Base-by-base conservation (phyloP, 768 basidiomycete species). In the Podaxis sp. region DNA sequence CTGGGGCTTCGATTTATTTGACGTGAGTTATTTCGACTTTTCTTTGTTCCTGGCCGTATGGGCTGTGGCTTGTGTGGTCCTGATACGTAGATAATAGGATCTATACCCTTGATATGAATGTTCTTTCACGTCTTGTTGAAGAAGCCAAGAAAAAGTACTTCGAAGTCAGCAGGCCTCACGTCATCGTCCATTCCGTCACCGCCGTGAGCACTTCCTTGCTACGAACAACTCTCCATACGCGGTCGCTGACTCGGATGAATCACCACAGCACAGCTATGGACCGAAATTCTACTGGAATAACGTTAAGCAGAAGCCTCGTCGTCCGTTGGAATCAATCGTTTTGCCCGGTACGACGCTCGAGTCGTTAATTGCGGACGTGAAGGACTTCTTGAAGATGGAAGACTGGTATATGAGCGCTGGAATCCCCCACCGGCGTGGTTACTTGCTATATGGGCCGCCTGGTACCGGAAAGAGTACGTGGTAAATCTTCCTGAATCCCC, bases 391-490 rank as follows among this genome's bases (percentile, higher is more conserved):
- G 20, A 72, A 74, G 20, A 75, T 78, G 6, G 84, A 86, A 62
- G 74, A 80, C n/a, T 87, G 86, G 86, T 87, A 87, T 65, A 64
- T 73, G 38, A 76, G 80, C 44, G 80, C 82, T 0, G 85, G 86
- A 0, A 87, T 87, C 52, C 85, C 86, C 1, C 80, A 86, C 65
- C 76, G 82, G 7, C 74, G 85, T 28, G 86, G 86, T 0, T 86
- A 84, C 63, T 72, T 87, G 17, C 72, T 87, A 4, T 75, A 84
- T 69, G 86, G 86, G 0, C 84, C 83, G 20, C 84, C 85, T n/a
- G 85, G 85, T 17, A 85, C 83, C 5, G 86, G 85, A 6, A 87
- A 86, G 72, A 86, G 83, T 85, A 49, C 62, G 77, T 71, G 17
- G 58, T 48, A 33, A 30, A 58, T 54, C 15, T 56, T 37, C 53